Conservation (phyloP, 345 rosid genomes). For the Moricandia moricandioides region DNA sequence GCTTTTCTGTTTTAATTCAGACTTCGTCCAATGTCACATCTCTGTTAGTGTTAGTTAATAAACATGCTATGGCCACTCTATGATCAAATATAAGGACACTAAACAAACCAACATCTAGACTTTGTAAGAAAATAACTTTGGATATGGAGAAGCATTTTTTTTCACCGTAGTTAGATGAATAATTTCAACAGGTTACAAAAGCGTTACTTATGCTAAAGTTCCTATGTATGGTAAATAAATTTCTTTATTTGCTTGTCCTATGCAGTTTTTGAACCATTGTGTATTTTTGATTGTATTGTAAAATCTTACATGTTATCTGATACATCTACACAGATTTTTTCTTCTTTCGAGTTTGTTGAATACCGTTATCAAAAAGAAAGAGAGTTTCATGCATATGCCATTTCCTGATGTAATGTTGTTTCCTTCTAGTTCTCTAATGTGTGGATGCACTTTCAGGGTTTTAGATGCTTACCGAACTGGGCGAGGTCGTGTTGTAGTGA, state of each 20-base stretch:
- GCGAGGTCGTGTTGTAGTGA: slow-evolving; percentile 70
- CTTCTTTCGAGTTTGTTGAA: neutral
- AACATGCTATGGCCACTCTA: neutral
- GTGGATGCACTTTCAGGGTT: slow-evolving; percentile 45
- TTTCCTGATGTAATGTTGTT: slow-evolving; percentile 12
- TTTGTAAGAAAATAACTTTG: neutral
- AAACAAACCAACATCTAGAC: neutral
- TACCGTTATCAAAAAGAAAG: neutral
- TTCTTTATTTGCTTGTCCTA: neutral
- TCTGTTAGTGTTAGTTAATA: neutral
- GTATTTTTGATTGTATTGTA: neutral
- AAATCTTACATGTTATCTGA: neutral
- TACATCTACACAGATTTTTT: neutral
- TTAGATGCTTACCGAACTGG: slow-evolving; percentile 95
- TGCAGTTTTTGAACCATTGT: neutral
- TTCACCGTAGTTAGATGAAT: neutral
- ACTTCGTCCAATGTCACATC: neutral
- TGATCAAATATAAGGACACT: neutral
- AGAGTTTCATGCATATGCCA: slow-evolving; percentile 4
- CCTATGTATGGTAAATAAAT: neutral
- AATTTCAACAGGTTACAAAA: neutral
- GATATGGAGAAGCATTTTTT: neutral
- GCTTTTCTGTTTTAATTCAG: neutral
- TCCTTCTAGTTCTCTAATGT: slow-evolving; percentile 21
- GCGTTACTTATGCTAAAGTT: neutral